These are phyloP conservation scores for Metschnikowia reukaufii DNA, from an alignment of 805 yeast genomes.

Conservation along the genomic window DNA sequence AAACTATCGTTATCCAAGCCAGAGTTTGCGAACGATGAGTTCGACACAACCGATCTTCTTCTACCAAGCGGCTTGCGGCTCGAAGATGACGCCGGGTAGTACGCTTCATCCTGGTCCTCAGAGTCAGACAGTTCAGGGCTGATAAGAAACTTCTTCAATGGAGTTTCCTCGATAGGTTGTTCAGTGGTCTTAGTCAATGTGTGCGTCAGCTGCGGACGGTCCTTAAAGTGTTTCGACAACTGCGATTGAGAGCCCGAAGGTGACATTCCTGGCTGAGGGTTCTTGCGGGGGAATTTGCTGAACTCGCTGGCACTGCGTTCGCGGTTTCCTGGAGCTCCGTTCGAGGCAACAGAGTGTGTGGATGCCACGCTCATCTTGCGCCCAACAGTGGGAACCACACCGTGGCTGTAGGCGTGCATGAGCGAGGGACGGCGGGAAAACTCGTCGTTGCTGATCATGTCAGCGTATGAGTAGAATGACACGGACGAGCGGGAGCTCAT, in stretches of 20 bases:
- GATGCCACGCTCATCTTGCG: slow-evolving; percentile 22
- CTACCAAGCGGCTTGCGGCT: slow-evolving; percentile 10
- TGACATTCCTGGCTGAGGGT: slow-evolving; percentile 6
- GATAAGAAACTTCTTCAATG: slow-evolving; percentile 21
- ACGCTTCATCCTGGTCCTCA: slow-evolving; percentile 19
- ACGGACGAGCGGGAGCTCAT: slow-evolving; percentile 38
- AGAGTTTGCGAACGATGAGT: slow-evolving; percentile 8
- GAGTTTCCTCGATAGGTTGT: neutral
- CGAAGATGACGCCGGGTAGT: slow-evolving; percentile 7
- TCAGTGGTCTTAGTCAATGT: neutral
- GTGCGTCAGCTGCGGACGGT: slow-evolving; percentile 4
- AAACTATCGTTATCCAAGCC: slow-evolving; percentile 36
- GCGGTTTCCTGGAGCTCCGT: neutral
- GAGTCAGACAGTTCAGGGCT: slow-evolving; percentile 29
- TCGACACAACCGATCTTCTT: slow-evolving; percentile 20
- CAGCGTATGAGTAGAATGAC: slow-evolving; percentile 76
- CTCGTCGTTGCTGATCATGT: slow-evolving; percentile 70
- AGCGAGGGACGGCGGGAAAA: slow-evolving; percentile 60
- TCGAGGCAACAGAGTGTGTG: slow-evolving; percentile 13
- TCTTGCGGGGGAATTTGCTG: slow-evolving; percentile 15
- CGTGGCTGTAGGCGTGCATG: slow-evolving; percentile 39
- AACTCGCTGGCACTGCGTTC: slow-evolving; percentile 7
- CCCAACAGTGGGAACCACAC: slow-evolving; percentile 31
- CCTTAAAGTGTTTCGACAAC: slow-evolving; percentile 26
- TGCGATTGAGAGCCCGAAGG: slow-evolving; percentile 19